Base-by-base conservation (phyloP, 2,329 filamentous ascomycete species). In the Pseudomassariella vexata region DNA sequence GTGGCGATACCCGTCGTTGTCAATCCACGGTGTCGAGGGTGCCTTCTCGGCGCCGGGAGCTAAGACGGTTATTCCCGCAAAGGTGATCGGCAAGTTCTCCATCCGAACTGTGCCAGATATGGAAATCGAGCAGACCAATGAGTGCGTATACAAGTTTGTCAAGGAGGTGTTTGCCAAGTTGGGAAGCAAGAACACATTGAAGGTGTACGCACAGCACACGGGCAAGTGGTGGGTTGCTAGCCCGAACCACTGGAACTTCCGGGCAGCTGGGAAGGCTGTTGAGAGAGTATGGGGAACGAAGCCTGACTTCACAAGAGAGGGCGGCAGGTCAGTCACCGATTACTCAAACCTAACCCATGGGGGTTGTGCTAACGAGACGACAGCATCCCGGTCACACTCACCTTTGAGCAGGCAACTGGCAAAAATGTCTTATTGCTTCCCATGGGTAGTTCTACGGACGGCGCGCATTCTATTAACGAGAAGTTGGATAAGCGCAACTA, bases 201-300 rank as follows among this genome's bases (percentile, higher is more conserved):
- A 85, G 50, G 80, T 88, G 32, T 79, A 72, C 55, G 72, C 89
- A 37, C 81, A 90, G 63, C 92, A 98, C 68, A 82, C 80, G 38
- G 92, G 92, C 48, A 95, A 95, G 66, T 98, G 92, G 92, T 98
- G 92, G 92, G 88, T 94, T 28, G 88, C 94, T 28, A 89, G 84
- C 55, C 90, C 92, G 19, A 92, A 94, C 66, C 90, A 98, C 73
- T 96, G 92, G 88, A 98, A 98, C 73, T 98, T 96, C 66, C 76
- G 79, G 19, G 90, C 90, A 17, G 92, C 92, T 10, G 79, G 82
- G 54, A 96, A 95, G 74, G 92, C 92, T n/a, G 88, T 92, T 20
- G 83, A 96, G 70, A 79, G 87, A 44, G 92, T 98, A 22, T 98
- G 88, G 76, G 85, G 85, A 33, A 83, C 95, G 34, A 74, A 88